These are phyloP conservation scores for Aspergillus viridinutans DNA, from an alignment of 2,329 filamentous ascomycete species.

Conservation along the genomic window DNA sequence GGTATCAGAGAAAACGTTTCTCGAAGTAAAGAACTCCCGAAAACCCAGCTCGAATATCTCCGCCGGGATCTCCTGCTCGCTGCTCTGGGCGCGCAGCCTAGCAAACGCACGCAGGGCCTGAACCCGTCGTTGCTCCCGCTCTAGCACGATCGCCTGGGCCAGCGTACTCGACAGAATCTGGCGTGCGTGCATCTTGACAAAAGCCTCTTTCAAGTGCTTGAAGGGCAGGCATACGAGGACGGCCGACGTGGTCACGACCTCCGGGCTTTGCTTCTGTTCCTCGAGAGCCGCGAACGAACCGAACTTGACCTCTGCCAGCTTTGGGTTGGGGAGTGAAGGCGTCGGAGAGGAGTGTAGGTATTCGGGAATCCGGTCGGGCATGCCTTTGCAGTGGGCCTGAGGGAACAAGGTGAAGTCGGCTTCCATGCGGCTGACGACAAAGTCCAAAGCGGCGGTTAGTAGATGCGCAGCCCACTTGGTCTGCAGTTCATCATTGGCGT, in stretches of 20 bases:
- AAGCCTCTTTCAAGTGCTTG: constrained; percentile 14
- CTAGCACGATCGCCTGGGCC: constrained; percentile 19
- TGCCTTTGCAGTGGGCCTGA: constrained; percentile 17
- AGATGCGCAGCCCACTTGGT: constrained; percentile 8
- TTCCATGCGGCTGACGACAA: constrained; percentile 17
- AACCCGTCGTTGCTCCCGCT: constrained; percentile 28
- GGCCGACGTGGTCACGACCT: constrained; percentile 19
- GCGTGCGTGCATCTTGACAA: constrained; percentile 16
- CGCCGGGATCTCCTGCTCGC: constrained; percentile 1
- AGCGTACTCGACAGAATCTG: constrained; percentile 12
- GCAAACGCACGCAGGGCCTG: constrained; percentile 14
- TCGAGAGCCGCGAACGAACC: constrained; percentile 14
- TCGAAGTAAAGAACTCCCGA: constrained; percentile 14
- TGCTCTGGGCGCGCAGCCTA: neutral
- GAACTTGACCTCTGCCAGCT: constrained; percentile 20
- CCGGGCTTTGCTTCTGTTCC: constrained; percentile 10
- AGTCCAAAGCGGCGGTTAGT: constrained; percentile 19
- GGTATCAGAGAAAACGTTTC: neutral
- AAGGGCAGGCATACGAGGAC: constrained; percentile 28
- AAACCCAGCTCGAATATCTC: constrained; percentile 18
- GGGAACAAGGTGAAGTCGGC: constrained; percentile 22
- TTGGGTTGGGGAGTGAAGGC: constrained; percentile 10
- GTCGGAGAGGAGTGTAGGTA: constrained; percentile 11
- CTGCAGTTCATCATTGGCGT: constrained; percentile 8
- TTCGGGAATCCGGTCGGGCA: constrained; percentile 24